phyloP scores from a whole-genome alignment of 345 rosid species.

The Melaleuca quinquenervia region DNA sequence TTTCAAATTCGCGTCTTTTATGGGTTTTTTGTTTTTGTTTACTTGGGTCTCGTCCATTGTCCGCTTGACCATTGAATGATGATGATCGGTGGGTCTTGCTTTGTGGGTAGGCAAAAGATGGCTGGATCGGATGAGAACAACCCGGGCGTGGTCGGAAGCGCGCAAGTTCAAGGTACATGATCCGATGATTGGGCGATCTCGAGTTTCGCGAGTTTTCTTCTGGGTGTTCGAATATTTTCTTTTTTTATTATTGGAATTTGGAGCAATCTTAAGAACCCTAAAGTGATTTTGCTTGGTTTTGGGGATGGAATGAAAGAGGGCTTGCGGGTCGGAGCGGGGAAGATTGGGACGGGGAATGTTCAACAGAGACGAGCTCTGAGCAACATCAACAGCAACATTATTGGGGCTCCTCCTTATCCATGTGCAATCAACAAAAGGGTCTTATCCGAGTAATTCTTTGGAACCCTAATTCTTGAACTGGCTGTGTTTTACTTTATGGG shows the following conservation, averaged over 20 bases:
- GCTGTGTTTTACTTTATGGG: neutral
- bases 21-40: neutral
- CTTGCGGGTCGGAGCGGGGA: constrained; percentile 43
- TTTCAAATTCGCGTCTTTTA: neutral
- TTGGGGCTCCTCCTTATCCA: constrained; percentile 53
- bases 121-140: constrained; percentile 73
- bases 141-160: constrained; percentile 49
- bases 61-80: neutral
- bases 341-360: constrained; percentile 29
- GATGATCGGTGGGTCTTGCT: neutral
- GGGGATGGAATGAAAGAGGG: constrained; percentile 25
- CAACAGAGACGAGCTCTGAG: constrained; percentile 70
- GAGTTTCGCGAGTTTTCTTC: neutral
- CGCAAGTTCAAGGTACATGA: constrained; percentile 35
- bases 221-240: neutral
- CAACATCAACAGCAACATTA: constrained; percentile 51
- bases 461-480: neutral
- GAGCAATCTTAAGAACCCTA: neutral
- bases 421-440: constrained; percentile 59
- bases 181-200: neutral
- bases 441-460: constrained; percentile 38
- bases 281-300: neutral
- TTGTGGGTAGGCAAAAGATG: constrained; percentile 31
- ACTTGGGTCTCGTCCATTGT: neutral
- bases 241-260: neutral